Conservation (phyloP, 371 early-diverging fungal genomes). For the Nematocida ausubeli region DNA sequence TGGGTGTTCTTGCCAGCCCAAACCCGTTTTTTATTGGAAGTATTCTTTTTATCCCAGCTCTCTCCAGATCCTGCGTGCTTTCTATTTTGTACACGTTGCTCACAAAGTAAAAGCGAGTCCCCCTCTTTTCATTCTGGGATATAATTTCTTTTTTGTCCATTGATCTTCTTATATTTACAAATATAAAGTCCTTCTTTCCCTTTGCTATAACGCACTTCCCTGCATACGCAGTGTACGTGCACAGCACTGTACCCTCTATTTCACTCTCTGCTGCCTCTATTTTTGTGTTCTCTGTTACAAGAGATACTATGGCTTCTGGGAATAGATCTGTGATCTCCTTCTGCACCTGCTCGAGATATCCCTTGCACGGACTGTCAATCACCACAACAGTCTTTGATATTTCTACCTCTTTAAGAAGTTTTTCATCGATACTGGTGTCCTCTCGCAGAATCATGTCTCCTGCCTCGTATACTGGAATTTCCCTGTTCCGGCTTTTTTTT, state of each 20-base stretch:
- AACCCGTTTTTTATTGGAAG: conserved; percentile 41
- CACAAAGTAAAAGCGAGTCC: conserved; percentile 7
- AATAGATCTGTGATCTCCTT: not conserved
- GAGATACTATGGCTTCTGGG: not conserved
- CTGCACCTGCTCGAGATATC: conserved; percentile 4
- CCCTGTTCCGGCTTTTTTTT: conserved; percentile 12
- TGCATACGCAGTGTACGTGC: conserved; percentile 5
- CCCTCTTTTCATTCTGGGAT: not conserved
- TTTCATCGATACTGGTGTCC: not conserved
- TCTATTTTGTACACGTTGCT: conserved; percentile 54
- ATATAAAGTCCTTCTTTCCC: not conserved
- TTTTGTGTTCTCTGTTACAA: not conserved
- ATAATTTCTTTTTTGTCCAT: conserved; percentile 32
- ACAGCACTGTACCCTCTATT: not conserved
- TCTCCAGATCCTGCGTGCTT: conserved; percentile 3
- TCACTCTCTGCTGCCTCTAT: not conserved
- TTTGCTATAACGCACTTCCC: not conserved
- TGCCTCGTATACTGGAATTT: conserved; percentile 11
- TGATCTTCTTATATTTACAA: conserved; percentile 36
- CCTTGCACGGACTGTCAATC: conserved; percentile 32
- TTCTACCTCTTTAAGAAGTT: conserved; percentile 5
- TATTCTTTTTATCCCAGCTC: conserved; percentile 13
- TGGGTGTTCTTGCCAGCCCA: conserved; percentile 16
- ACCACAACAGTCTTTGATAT: not conserved
- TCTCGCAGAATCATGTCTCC: conserved; percentile 40